A percentile compares a stretch with the other conserved stretches of the same genome.
Evolutionary conservation across 257 asterid species (phyloP).

Genomic region (Solanum corneliomulleri): DNA sequence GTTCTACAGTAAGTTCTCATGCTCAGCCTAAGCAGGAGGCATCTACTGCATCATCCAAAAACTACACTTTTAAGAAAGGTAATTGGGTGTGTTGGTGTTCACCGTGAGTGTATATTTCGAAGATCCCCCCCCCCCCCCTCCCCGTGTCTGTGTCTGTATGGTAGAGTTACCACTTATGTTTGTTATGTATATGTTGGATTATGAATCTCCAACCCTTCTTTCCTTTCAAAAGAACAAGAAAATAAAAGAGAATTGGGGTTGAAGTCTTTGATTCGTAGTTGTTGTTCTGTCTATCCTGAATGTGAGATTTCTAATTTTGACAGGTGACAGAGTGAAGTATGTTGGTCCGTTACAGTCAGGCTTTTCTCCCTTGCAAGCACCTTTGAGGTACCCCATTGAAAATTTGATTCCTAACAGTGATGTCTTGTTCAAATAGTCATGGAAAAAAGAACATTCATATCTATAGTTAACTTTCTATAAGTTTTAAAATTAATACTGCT

Average conservation of each 20-base stretch:
- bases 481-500: not conserved
- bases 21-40: constrained; percentile 78
- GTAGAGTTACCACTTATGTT: not conserved
- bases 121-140: too few species aligned
- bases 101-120: not conserved
- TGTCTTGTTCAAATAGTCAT: not conserved
- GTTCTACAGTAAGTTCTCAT: constrained; percentile 39
- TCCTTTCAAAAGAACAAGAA: not conserved
- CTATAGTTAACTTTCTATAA: not conserved
- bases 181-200: not conserved
- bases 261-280: not conserved
- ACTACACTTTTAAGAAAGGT: constrained; percentile 63
- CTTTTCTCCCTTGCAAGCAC: constrained; percentile 36
- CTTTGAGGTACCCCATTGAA: constrained; percentile 35
- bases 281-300: not conserved
- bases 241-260: not conserved
- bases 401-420: not conserved
- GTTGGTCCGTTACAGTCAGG: constrained; percentile 47
- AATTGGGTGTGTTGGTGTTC: not conserved
- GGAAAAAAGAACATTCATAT: not conserved
- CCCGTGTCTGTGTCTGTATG: not conserved
- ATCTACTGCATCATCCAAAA: constrained; percentile 67
- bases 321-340: constrained; percentile 83
- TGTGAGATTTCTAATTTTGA: constrained; percentile 9
- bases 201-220: not conserved